Evolutionary conservation across 2,329 filamentous ascomycete species (phyloP).

Genomic region (Aspergillus ruber): DNA sequence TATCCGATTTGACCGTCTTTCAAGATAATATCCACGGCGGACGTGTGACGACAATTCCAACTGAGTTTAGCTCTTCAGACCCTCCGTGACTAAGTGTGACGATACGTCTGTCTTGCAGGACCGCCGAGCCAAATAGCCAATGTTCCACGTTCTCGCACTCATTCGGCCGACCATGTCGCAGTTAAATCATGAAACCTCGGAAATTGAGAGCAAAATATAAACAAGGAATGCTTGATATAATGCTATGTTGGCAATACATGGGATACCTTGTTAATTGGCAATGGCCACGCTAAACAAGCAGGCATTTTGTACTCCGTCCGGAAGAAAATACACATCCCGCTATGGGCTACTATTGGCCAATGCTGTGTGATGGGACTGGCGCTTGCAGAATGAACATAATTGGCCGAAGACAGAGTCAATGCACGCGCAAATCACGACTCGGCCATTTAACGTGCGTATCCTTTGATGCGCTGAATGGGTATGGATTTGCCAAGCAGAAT

Average conservation of each 20-base stretch:
- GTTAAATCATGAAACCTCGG: background rate
- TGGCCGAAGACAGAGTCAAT: constrained; percentile 8
- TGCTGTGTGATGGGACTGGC: constrained; percentile 20
- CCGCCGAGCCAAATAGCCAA: constrained; percentile 6
- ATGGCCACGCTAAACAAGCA: too few species aligned
- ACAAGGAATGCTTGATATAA: too few species aligned
- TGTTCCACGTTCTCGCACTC: background rate
- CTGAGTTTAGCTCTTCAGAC: background rate
- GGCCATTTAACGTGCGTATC: background rate
- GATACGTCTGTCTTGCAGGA: constrained; percentile 11
- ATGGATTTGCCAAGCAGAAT: background rate
- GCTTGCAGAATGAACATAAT: constrained; percentile 25
- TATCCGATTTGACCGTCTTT: too few species aligned
- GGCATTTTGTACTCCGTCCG: too few species aligned
- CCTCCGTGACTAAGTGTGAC: constrained; percentile 9
- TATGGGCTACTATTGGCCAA: constrained; percentile 1
- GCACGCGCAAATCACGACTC: constrained; percentile 10
- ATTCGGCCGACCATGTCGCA: background rate
- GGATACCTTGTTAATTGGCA: too few species aligned
- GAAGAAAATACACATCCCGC: background rate
- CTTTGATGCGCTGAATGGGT: background rate
- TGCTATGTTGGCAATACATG: too few species aligned
- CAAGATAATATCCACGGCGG: background rate
- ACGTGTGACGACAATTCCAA: background rate
- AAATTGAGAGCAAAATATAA: background rate